These are phyloP conservation scores for Metschnikowia amazonensis DNA, from an alignment of 805 yeast species.

Conservation along the genomic window DNA sequence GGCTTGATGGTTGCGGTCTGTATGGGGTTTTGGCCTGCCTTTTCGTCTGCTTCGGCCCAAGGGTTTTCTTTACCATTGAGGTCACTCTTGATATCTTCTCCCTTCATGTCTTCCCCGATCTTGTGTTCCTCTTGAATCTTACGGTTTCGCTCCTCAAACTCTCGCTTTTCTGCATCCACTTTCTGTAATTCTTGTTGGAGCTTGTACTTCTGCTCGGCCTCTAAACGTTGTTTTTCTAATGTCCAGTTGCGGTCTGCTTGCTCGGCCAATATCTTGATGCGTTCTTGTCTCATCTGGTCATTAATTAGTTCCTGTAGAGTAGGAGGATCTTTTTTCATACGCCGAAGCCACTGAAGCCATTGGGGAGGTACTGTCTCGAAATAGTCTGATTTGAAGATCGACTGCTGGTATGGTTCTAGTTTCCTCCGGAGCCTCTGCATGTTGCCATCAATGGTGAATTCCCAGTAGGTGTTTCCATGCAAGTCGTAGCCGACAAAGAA, in stretches of 20 bases:
- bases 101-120: background rate
- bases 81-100: no score
- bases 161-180: slow-evolving; percentile 13
- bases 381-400: slow-evolving; percentile 53
- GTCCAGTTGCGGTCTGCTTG: slow-evolving; percentile 44
- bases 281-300: slow-evolving; percentile 55
- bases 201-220: slow-evolving; percentile 29
- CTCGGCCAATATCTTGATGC: slow-evolving; percentile 47
- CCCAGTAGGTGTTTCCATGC: slow-evolving; percentile 88
- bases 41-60: slow-evolving; percentile 35
- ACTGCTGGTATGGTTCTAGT: slow-evolving; percentile 50
- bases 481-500: slow-evolving; percentile 76
- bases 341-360: slow-evolving; percentile 80
- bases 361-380: slow-evolving; percentile 59
- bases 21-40: slow-evolving; percentile 29
- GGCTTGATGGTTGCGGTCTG: slow-evolving; percentile 38
- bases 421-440: slow-evolving; percentile 57
- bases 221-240: slow-evolving; percentile 32
- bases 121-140: background rate
- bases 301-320: slow-evolving; percentile 55
- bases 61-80: slow-evolving; percentile 27
- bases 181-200: slow-evolving; percentile 30
- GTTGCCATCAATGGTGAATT: slow-evolving; percentile 54
- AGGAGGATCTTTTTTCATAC: slow-evolving; percentile 59
- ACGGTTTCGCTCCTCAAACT: slow-evolving; percentile 8